Conservation (phyloP, 1,284 basidiomycete genomes). For the Gymnopus androsaceus region DNA sequence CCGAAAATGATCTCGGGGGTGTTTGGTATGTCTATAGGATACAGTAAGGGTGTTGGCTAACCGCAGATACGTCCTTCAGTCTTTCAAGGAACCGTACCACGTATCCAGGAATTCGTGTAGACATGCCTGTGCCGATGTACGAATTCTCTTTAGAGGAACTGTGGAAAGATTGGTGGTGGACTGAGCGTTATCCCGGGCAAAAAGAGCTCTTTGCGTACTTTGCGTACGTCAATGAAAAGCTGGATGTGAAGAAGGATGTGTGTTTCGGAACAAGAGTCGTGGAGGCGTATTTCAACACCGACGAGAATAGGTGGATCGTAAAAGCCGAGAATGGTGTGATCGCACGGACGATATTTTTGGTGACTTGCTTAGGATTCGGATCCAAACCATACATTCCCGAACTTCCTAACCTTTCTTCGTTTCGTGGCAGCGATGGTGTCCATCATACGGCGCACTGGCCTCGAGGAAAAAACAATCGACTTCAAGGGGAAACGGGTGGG, state of each 20-base stretch:
- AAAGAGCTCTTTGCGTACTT: conserved; percentile 28
- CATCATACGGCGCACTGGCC: conserved; percentile 29
- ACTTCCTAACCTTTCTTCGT: conserved; percentile 25
- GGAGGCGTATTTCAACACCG: conserved; percentile 23
- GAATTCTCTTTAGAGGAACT: conserved; percentile 26
- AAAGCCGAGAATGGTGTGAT: conserved; percentile 21
- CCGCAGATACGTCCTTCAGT: not conserved
- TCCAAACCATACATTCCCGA: conserved; percentile 26
- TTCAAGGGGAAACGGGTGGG: conserved; percentile 26
- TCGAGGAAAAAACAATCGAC: conserved; percentile 23
- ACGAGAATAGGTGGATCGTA: conserved; percentile 25
- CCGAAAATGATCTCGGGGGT: conserved; percentile 12
- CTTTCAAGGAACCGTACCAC: not conserved
- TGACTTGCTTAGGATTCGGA: conserved; percentile 27
- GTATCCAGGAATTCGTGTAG: conserved; percentile 12
- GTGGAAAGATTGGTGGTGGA: conserved; percentile 30
- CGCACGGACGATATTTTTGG: conserved; percentile 22
- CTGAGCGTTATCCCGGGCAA: conserved; percentile 25
- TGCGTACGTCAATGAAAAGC: conserved; percentile 26
- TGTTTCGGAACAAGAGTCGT: conserved; percentile 26
- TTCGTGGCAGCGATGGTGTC: conserved; percentile 21
- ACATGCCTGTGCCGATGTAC: conserved; percentile 14
- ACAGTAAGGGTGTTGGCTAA: too few relatives aligned
- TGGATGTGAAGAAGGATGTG: conserved; percentile 28
- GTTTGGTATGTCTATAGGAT: not conserved